Evolutionary conservation across 1,284 basidiomycete genomes (phyloP).

Genomic region (Pterulicium gracile): DNA sequence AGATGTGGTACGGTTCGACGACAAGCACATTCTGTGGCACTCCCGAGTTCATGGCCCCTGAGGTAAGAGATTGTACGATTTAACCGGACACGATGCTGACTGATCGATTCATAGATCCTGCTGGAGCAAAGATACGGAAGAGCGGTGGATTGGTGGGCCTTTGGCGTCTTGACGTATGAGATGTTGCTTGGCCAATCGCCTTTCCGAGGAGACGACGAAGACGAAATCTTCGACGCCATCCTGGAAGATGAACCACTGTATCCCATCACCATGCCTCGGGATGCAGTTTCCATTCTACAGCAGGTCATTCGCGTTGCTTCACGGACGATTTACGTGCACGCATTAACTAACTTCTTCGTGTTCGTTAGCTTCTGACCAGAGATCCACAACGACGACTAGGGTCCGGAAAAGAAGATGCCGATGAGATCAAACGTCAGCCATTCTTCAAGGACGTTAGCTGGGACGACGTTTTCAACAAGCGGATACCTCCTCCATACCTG

Average conservation of each 20-base stretch:
- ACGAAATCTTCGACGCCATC: constrained; percentile 99
- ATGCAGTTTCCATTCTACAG: constrained; percentile 92
- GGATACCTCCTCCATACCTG: constrained; percentile 95
- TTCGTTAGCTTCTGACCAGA: constrained; percentile 75
- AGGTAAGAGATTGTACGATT: constrained; percentile 41
- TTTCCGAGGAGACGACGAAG: constrained; percentile 98
- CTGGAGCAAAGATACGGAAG: constrained; percentile 97
- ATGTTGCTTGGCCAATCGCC: constrained; percentile 99
- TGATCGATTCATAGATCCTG: constrained; percentile 57
- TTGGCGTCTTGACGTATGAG: constrained; percentile 97
- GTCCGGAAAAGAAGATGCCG: constrained; percentile 87
- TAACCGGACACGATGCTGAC: constrained; percentile 1
- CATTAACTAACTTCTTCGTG: constrained; percentile 10
- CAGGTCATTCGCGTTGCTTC: constrained; percentile 46
- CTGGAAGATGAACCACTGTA: constrained; percentile 97
- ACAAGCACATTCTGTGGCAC: constrained; percentile 99
- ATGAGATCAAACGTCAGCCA: constrained; percentile 94
- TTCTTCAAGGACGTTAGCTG: constrained; percentile 99
- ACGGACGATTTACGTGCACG: neutral
- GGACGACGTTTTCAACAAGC: constrained; percentile 93
- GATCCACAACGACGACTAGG: constrained; percentile 93
- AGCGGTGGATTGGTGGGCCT: constrained; percentile 99
- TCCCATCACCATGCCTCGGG: constrained; percentile 99
- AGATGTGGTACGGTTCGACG: constrained; percentile 97
- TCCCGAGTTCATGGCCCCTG: constrained; percentile 99